A percentile compares a stretch with the other conserved stretches of the same genome.
Evolutionary conservation across 73 alveolate genomes (phyloP).

Genomic region (Chromera velia): DNA sequence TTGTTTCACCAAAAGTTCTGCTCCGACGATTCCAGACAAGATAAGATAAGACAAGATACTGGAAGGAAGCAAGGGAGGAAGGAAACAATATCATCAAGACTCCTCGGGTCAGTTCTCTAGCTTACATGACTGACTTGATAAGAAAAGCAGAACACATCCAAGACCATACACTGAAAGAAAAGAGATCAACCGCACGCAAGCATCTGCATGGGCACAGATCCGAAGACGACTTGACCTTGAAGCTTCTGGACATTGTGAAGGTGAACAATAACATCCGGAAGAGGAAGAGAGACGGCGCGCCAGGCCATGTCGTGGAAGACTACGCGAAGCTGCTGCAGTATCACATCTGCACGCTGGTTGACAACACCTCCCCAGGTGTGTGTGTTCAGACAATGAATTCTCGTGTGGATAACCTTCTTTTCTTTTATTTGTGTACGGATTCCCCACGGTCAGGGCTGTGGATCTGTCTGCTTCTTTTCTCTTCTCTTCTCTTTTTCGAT

Average conservation of each 20-base stretch:
- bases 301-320: conserved; percentile 17
- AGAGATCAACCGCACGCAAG: not conserved
- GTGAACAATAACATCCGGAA: conserved; percentile 9
- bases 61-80: no score
- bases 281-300: conserved; percentile 13
- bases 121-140: no score
- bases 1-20: no score
- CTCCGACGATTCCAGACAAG: no score
- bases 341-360: conserved; percentile 82
- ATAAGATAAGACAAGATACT: no score
- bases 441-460: not conserved
- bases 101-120: no score
- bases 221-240: conserved; percentile 18
- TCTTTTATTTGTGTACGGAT: not conserved
- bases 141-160: no score
- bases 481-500: not conserved
- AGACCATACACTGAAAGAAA: not conserved
- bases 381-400: conserved; percentile 37
- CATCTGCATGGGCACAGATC: not conserved
- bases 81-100: no score
- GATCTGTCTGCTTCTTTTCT: not conserved
- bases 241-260: conserved; percentile 19
- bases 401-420: not conserved
- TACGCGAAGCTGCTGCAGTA: conserved; percentile 50
- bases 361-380: conserved; percentile 81